Evolutionary conservation across 371 early-diverging fungal species (phyloP), one percentile per base, ranked within the genome.

Genomic region (Mycotypha africana): DNA sequence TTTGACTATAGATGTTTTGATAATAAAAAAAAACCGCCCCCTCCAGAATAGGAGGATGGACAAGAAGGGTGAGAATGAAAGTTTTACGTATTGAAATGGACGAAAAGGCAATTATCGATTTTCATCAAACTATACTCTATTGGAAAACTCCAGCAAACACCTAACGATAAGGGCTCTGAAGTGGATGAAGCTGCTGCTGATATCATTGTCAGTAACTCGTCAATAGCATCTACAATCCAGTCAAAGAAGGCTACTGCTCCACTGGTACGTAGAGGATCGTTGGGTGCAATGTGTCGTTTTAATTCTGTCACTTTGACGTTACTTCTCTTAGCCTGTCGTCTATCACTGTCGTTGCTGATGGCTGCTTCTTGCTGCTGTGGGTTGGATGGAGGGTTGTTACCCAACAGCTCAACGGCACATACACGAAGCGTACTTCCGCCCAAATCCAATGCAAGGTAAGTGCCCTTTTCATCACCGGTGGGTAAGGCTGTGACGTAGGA

Each of bases 391-490:
- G n/a, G n/a, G n/a, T n/a, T 78, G 36, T 91, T 45, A 2, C 42
- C 47, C 16, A 36, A 41, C 7, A 46, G 19, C 25, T 53, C 53
- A 24, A 53, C 40, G 35, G 40, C 78, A 58, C 89, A 90, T 1
- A 95, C 91, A 10, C 97, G 84, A 50, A 95, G 74, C 60, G 93
- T 90, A 35, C 92, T 90, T 39, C 95, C 95, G 38, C 95, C 97
- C 17, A 95, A 65, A 63, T 95, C 95, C 42, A 97, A 73, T 6
- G 93, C 92, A 34, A 97, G 76, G 58, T 78, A 92, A 12, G 74
- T 71, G 34, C 95, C 95, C 17, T 59, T 78, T 58, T 95, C 95
- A 51, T 77, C 53, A 25, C 92, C 93, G 12, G 79, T 84, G 7
- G 94, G 94, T 11, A 79, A 69, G 15, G 80, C 70, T 19, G 76